Base-by-base conservation (phyloP, 2,329 filamentous ascomycete genomes). In the Clonostachys chloroleuca region DNA sequence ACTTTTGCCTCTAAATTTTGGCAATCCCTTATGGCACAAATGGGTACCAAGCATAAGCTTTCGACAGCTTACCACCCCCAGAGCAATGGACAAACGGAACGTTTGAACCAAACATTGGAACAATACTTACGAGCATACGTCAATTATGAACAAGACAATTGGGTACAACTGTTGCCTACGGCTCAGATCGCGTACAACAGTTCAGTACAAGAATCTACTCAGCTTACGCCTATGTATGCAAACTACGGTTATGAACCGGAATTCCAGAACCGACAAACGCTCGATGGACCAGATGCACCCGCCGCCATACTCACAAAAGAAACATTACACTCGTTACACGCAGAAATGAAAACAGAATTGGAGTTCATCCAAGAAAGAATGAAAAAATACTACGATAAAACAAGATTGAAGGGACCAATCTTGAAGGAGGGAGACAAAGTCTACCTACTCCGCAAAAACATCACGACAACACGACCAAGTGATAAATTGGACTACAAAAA, bases 401-500 rank as follows among this genome's bases (percentile, higher is more conserved):
- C 52, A 47, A 54, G 44, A 45, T 45, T 51, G 45, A 49, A 52
- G 18, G 34, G 36, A 54, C 35, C 48, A 48, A 49, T 34, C 37
- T 50, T 54, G 36, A 41, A 39, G 35, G 30, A 48, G 42, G 35
- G 48, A 47, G 35, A 54, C 48, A 56, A 50, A 45, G 34, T 51
- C 12, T 54, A 53, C 24, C n/a, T 56, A 12, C 8, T 42, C 13
- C 44, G 44, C 43, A 51, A 52, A 53, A 51, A 54, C 34, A 51
- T 54, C 40, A 42, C 34, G 45, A 54, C 41, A 45, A 55, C 47
- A 34, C 12, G 35, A 50, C 41, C n/a, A 34, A 50, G 33, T 36
- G 42, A 54, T 30, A 53, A 56, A 48, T 42, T 54, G 12, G 20
- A 57, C 34, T 56, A 43, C 47, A 57, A 55, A 36, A 54, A 18